These are phyloP conservation scores for Phytophthora ohioensis DNA, from an alignment of 352 stramenopile genomes.

Conservation along the genomic window DNA sequence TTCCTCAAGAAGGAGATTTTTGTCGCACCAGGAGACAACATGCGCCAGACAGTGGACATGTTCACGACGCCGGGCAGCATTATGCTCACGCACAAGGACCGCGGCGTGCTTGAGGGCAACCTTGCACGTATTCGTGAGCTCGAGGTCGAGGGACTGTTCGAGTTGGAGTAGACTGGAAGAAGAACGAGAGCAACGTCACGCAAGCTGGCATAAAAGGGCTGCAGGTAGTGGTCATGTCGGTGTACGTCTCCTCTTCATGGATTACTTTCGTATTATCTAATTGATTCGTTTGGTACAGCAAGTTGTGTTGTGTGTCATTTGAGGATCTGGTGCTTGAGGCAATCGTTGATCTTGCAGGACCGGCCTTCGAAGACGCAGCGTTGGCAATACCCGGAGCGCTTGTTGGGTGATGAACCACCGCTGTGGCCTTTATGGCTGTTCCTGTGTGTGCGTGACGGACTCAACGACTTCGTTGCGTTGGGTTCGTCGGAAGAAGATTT, in stretches of 20 bases:
- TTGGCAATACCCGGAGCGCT: constrained; percentile 67
- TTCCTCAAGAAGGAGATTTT: constrained; percentile 94
- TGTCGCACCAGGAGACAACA: constrained; percentile 78
- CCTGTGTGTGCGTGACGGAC: constrained; percentile 14
- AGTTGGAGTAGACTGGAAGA: constrained; percentile 61
- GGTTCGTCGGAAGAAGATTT: background rate
- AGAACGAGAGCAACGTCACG: constrained; percentile 25
- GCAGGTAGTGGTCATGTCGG: constrained; percentile 7
- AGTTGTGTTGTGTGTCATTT: constrained; percentile 38
- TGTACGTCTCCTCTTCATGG: constrained; percentile 24
- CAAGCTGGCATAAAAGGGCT: constrained; percentile 2
- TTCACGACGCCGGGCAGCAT: constrained; percentile 95
- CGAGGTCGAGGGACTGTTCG: constrained; percentile 77
- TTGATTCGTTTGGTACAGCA: constrained; percentile 37
- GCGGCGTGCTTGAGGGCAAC: constrained; percentile 85
- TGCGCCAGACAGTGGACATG: constrained; percentile 95
- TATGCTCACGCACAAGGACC: constrained; percentile 93
- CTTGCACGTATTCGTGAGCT: constrained; percentile 92
- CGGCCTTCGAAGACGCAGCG: constrained; percentile 64
- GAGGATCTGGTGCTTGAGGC: constrained; percentile 67
- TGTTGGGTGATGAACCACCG: constrained; percentile 38
- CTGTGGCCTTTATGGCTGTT: constrained; percentile 17
- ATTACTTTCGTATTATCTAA: constrained; percentile 47
- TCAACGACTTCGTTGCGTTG: constrained; percentile 18
- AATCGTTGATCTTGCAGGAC: constrained; percentile 71